These are phyloP conservation scores for Ceratocystis diversiconidia DNA, from an alignment of 2,329 filamentous ascomycete species.

Conservation along the genomic window DNA sequence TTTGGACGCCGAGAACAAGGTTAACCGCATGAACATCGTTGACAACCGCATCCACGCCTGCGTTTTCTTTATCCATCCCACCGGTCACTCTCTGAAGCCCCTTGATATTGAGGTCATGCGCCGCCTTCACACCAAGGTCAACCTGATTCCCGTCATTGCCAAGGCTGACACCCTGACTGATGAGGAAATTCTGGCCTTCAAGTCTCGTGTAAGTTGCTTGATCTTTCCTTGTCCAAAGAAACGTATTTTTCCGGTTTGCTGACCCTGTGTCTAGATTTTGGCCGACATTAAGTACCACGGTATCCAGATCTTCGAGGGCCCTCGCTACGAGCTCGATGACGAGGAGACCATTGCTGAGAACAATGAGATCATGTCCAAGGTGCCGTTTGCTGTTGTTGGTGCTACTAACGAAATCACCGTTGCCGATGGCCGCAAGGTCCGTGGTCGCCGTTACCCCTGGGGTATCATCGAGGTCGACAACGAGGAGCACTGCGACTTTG, in stretches of 20 bases:
- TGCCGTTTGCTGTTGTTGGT: constrained; percentile 94
- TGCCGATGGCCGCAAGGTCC: constrained; percentile 84
- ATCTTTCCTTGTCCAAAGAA: not conserved
- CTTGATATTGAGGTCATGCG: constrained; percentile 99
- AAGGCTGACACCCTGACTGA: constrained; percentile 97
- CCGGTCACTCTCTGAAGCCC: constrained; percentile 94
- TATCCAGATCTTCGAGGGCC: constrained; percentile 98
- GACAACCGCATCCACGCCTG: constrained; percentile 98
- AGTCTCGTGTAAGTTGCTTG: constrained; percentile 64
- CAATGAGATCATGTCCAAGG: constrained; percentile 99
- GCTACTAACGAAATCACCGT: constrained; percentile 89
- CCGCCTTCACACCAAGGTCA: constrained; percentile 98
- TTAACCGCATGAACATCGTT: constrained; percentile 99
- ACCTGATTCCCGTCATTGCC: constrained; percentile 96
- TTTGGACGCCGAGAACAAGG: constrained; percentile 98
- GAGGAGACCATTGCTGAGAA: constrained; percentile 99
- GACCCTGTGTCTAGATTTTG: constrained; percentile 53
- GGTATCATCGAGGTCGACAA: constrained; percentile 98
- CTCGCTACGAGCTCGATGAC: constrained; percentile 94
- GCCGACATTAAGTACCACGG: constrained; percentile 93
- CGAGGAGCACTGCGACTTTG: constrained; percentile 99
- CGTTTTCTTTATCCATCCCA: constrained; percentile 99
- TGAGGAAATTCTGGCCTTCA: constrained; percentile 88
- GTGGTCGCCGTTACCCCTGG: constrained; percentile 94
- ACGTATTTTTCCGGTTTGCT: not conserved